phyloP scores from a whole-genome alignment of 2,329 filamentous ascomycete genomes.

The Thermochaetoides dissita region DNA sequence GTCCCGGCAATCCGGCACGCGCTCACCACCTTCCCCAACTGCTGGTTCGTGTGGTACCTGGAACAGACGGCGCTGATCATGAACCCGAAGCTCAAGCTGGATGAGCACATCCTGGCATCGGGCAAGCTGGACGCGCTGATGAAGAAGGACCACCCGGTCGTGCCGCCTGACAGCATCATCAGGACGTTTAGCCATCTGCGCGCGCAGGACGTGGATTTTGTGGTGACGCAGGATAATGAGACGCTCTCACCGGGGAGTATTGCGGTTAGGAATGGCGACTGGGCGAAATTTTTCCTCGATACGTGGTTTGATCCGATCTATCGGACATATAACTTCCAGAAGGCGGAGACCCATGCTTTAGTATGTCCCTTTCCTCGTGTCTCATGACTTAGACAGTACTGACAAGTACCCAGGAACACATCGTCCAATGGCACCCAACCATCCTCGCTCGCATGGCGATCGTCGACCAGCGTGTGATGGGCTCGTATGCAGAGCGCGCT shows the following conservation, averaged over 20 bases:
- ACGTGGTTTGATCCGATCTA: constrained; percentile 95
- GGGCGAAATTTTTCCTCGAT: constrained; percentile 85
- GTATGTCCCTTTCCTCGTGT: constrained; percentile 32
- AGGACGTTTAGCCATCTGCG: constrained; percentile 79
- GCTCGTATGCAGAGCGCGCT: constrained; percentile 52
- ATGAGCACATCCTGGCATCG: constrained; percentile 55
- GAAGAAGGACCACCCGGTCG: constrained; percentile 72
- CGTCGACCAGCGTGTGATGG: constrained; percentile 73
- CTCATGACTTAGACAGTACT: constrained; percentile 11
- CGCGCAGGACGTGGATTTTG: constrained; percentile 62
- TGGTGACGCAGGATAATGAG: constrained; percentile 72
- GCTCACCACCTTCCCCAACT: constrained; percentile 63
- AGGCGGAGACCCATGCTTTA: constrained; percentile 80
- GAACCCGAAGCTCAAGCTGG: constrained; percentile 58
- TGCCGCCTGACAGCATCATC: constrained; percentile 93
- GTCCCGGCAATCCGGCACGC: constrained; percentile 83
- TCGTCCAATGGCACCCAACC: constrained; percentile 93
- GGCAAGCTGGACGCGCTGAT: constrained; percentile 60
- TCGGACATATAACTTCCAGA: constrained; percentile 89
- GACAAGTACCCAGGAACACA: constrained; percentile 52
- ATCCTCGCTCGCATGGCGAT: constrained; percentile 80
- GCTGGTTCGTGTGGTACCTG: constrained; percentile 74
- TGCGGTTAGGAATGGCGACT: constrained; percentile 69
- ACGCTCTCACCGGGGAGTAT: constrained; percentile 68
- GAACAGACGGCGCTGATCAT: constrained; percentile 79